phyloP scores from a whole-genome alignment of 768 basidiomycete species.

The Rhodotorula babjevae region DNA sequence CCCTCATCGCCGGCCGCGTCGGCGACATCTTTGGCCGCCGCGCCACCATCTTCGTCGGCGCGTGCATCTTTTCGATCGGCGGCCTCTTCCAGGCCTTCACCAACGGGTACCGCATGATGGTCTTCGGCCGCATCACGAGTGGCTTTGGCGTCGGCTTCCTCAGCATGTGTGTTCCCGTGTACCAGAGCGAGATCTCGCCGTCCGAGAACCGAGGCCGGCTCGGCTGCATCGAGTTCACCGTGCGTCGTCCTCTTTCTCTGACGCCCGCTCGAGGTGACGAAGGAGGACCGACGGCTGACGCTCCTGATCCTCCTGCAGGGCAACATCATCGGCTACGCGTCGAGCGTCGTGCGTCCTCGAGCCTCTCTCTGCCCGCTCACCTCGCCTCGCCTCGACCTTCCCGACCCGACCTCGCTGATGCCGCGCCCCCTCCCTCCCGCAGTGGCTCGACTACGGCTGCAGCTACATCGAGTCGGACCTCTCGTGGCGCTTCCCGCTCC shows the following conservation, averaged over 20 bases:
- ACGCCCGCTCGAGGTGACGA: no score
- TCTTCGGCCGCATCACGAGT: constrained; percentile 72
- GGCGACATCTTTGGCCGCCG: constrained; percentile 81
- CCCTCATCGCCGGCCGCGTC: constrained; percentile 77
- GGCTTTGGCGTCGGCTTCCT: constrained; percentile 87
- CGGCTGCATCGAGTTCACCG: constrained; percentile 90
- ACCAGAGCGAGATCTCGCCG: constrained; percentile 85
- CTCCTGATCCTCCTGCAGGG: not conserved
- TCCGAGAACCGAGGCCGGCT: constrained; percentile 82
- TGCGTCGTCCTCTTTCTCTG: not conserved
- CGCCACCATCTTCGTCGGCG: constrained; percentile 77
- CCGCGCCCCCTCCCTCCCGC: not conserved
- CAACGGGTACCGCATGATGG: constrained; percentile 70
- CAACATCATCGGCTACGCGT: constrained; percentile 84
- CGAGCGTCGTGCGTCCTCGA: constrained; percentile 67
- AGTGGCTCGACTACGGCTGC: constrained; percentile 94
- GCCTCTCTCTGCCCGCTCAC: not conserved
- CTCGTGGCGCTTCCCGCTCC: constrained; percentile 87
- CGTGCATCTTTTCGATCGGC: constrained; percentile 75
- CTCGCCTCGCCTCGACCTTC: not conserved
- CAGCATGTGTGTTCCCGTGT: constrained; percentile 90
- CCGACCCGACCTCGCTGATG: not conserved
- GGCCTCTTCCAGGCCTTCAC: constrained; percentile 81
- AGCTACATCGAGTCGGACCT: constrained; percentile 78
- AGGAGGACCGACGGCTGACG: not conserved